Conservation (phyloP, 495 filamentous ascomycete genomes). For the Podospora australis region DNA sequence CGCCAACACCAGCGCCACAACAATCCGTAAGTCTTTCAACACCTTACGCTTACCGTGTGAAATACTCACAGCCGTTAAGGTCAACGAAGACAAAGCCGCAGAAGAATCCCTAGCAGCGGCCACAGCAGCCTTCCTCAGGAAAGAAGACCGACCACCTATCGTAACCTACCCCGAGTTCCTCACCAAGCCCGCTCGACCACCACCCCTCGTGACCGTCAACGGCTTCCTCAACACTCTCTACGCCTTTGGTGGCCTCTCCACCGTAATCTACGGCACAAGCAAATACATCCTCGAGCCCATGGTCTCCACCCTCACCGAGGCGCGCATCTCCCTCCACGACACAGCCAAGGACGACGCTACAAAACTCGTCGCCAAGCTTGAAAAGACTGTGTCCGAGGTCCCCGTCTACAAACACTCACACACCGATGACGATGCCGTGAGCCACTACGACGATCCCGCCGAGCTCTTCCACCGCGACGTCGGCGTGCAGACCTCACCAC, state of each 20-base stretch:
- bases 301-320: conserved; percentile 62
- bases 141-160: conserved; percentile 67
- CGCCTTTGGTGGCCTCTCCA: conserved; percentile 60
- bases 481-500: conserved; percentile 74
- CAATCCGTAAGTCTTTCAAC: too few species aligned
- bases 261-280: conserved; percentile 71
- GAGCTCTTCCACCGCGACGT: conserved; percentile 89
- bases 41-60: too few species aligned
- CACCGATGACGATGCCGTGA: conserved; percentile 29
- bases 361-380: conserved; percentile 69
- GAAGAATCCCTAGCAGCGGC: conserved; percentile 14
- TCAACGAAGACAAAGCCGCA: conserved; percentile 15
- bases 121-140: conserved; percentile 13
- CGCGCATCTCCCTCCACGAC: conserved; percentile 73
- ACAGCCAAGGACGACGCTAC: conserved; percentile 59
- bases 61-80: too few species aligned
- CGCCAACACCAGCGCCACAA: too few species aligned
- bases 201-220: conserved; percentile 69
- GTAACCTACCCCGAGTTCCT: conserved; percentile 98
- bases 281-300: conserved; percentile 80
- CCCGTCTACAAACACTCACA: conserved; percentile 18
- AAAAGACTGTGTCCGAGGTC: conserved; percentile 56
- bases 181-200: conserved; percentile 50
- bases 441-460: conserved; percentile 55
- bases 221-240: conserved; percentile 75